phyloP scores from a whole-genome alignment of 2,329 filamentous ascomycete genomes.

The Diaporthe australafricana region DNA sequence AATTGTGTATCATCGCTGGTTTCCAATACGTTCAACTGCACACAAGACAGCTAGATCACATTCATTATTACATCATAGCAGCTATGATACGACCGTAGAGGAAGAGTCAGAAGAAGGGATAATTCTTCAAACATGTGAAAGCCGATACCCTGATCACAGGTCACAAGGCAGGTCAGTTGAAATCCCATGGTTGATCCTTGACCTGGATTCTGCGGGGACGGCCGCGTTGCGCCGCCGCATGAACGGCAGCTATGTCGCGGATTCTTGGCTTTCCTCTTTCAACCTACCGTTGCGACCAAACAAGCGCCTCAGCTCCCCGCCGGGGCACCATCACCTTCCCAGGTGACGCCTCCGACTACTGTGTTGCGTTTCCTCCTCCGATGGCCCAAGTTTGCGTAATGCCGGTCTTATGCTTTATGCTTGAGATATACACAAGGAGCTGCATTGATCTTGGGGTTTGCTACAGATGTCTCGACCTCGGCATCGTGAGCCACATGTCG shows the following conservation, averaged over 20 bases:
- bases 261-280: conserved; percentile 24
- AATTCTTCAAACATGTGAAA: conserved; percentile 1
- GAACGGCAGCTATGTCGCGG: conserved; percentile 18
- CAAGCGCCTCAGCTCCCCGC: conserved; percentile 6
- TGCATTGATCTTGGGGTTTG: conserved; percentile 22
- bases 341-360: not conserved
- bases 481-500: conserved; percentile 26
- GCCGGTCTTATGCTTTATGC: conserved; percentile 24
- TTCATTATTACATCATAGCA: too few relatives aligned
- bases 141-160: not conserved
- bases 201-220: conserved; percentile 16
- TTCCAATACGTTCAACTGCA: not conserved
- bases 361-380: not conserved
- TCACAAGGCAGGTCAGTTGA: conserved; percentile 16
- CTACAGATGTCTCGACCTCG: conserved; percentile 15
- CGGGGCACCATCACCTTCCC: not conserved
- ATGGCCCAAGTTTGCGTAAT: conserved; percentile 8
- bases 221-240: conserved; percentile 12
- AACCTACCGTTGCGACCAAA: conserved; percentile 16
- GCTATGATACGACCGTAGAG: not conserved
- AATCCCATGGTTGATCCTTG: conserved; percentile 17
- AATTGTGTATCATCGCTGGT: not conserved
- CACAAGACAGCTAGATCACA: not conserved
- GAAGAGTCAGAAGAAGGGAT: not conserved
- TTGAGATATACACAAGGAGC: conserved; percentile 18